Evolutionary conservation across 306 rosid genomes (phyloP).

Genomic region (Adenanthera pavonina): DNA sequence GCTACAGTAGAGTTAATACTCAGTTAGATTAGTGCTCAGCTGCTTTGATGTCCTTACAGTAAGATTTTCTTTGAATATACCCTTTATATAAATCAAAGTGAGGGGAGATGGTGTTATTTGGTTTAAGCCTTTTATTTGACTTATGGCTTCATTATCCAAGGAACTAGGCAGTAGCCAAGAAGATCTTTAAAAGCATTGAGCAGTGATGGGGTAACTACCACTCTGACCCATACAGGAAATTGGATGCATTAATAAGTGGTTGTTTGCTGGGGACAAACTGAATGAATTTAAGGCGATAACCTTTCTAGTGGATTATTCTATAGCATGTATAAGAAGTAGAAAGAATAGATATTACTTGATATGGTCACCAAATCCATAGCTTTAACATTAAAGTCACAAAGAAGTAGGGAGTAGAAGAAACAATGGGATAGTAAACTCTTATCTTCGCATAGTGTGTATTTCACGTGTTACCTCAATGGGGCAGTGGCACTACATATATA

Average conservation of each 20-base stretch:
- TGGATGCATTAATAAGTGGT: constrained; percentile 3
- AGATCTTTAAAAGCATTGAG: neutral
- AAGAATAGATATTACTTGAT: too few relatives aligned
- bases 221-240: neutral
- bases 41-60: neutral
- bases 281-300: too few relatives aligned
- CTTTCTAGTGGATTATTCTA: too few relatives aligned
- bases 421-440: too few relatives aligned
- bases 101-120: neutral
- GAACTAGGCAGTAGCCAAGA: neutral
- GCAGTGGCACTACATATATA: too few relatives aligned
- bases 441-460: too few relatives aligned
- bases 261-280: constrained; percentile 8
- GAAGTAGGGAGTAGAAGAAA: too few relatives aligned
- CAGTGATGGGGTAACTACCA: constrained; percentile 3
- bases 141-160: neutral
- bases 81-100: constrained; percentile 1
- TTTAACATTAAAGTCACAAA: too few relatives aligned
- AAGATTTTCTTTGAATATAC: neutral
- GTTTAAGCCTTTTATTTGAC: neutral
- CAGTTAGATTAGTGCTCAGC: neutral
- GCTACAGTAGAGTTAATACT: neutral
- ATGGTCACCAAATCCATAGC: too few relatives aligned
- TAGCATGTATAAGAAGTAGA: too few relatives aligned
- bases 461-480: too few relatives aligned